These are phyloP conservation scores for Rhizopus arrhizus DNA, from an alignment of 371 early-diverging fungal species.

Conservation along the genomic window DNA sequence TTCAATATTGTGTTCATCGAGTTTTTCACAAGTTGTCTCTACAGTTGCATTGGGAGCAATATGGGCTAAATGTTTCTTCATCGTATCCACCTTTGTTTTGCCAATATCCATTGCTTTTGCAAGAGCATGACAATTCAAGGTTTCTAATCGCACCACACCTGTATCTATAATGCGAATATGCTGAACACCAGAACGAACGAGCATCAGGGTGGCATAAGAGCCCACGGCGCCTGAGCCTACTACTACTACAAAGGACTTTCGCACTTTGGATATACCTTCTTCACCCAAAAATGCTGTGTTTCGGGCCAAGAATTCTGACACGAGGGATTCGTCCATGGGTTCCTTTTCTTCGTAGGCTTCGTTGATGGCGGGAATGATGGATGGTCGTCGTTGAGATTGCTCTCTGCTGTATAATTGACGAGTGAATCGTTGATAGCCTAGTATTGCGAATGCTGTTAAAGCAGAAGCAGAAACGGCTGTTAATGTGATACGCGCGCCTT, in stretches of 20 bases:
- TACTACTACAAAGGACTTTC: conserved; percentile 83
- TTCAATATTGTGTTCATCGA: conserved; percentile 63
- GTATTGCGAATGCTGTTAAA: conserved; percentile 56
- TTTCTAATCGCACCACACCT: conserved; percentile 83
- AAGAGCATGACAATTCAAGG: conserved; percentile 87
- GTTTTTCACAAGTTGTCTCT: conserved; percentile 72
- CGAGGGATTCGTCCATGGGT: conserved; percentile 64
- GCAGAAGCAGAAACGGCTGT: conserved; percentile 64
- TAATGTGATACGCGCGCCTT: conserved; percentile 29
- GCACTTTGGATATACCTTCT: conserved; percentile 65
- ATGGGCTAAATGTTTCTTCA: conserved; percentile 67
- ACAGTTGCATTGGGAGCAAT: conserved; percentile 80
- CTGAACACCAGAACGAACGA: conserved; percentile 87
- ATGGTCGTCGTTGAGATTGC: conserved; percentile 30
- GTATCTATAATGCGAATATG: conserved; percentile 88
- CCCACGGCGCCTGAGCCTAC: conserved; percentile 97
- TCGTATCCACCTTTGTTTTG: conserved; percentile 75
- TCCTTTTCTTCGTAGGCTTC: conserved; percentile 8
- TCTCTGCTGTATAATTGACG: conserved; percentile 24
- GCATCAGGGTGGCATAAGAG: conserved; percentile 89
- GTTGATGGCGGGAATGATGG: conserved; percentile 11
- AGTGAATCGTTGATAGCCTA: conserved; percentile 46
- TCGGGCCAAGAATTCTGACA: conserved; percentile 84
- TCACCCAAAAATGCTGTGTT: conserved; percentile 90
- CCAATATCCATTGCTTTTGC: conserved; percentile 89